Evolutionary conservation across 75 land plant species (phyloP), one percentile per base, ranked within the genome.

Genomic region (Pinus albicaulis): DNA sequence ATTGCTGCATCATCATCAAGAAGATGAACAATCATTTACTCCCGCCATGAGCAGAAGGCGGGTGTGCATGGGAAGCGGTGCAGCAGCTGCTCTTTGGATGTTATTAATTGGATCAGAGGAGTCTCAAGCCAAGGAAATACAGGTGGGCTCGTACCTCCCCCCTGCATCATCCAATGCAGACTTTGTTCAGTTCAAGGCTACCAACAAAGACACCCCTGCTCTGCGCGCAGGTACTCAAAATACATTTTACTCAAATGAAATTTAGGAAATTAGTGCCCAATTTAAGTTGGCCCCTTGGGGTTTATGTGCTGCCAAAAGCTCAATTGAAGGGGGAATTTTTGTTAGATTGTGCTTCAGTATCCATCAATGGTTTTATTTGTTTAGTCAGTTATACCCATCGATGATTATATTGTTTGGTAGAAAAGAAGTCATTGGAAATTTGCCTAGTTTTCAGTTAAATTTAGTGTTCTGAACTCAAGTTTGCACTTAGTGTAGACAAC

Each of bases 181-280:
- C 55, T 96, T 94, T 73, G 99, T 96, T 31, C 77, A 89, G 73
- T 96, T 96, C 89, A 89, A 80, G 36, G 99, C 99, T 64, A 79
- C 90, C 25, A 76, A 86, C 56, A 96, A 82, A 59, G 99, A 96
- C 79, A 96, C 99, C 25, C 99, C 99, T n/a, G 99, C 99, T 74
- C 99, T 96, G 68, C 92, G 99, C 12, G 99, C 99, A 48, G 97
- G 98, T 95, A 77, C 53, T 48, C 53, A 48, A 48, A 10, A 48
- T 11, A 48, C 10, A 48, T 48, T n/a, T n/a, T 48, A 48, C 53
- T 48, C 10, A 8, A 48, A 48, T 10, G 0, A 11, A 48, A 48
- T 48, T 48, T 12, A 48, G 53, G 12, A 10, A 48, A 48, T 48
- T 48, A 48, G 11, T 48, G 53, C 53, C 23, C 34, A 22, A 36